These are phyloP conservation scores for Proliferodiscus dingleyae DNA, from an alignment of 2,329 filamentous ascomycete genomes.

Conservation along the genomic window DNA sequence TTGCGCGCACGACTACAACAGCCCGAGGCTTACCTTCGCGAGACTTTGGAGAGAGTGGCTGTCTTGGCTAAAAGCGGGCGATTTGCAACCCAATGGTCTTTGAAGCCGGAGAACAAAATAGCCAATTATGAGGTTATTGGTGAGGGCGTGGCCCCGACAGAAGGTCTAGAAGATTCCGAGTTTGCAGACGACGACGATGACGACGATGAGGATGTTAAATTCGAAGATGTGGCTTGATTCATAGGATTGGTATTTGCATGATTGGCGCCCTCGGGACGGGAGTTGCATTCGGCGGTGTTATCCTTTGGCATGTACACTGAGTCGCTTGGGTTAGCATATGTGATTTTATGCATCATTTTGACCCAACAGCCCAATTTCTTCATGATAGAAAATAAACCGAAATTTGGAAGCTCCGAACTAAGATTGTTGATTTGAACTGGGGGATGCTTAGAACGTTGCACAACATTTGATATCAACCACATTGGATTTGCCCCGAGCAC, in stretches of 20 bases:
- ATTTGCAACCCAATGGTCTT: constrained; percentile 80
- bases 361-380: background rate
- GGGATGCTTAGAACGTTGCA: background rate
- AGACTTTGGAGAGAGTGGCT: constrained; percentile 77
- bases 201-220: constrained; percentile 65
- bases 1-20: constrained; percentile 74
- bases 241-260: constrained; percentile 1
- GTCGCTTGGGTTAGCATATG: background rate
- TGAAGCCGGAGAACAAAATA: constrained; percentile 65
- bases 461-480: background rate
- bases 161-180: constrained; percentile 42
- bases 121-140: constrained; percentile 49
- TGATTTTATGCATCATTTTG: background rate
- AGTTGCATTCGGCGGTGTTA: constrained; percentile 13
- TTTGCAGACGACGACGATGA: constrained; percentile 52
- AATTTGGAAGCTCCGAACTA: background rate
- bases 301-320: constrained; percentile 1
- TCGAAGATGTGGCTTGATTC: constrained; percentile 65
- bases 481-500: too few species aligned
- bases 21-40: constrained; percentile 88
- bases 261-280: constrained; percentile 7
- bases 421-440: background rate
- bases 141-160: constrained; percentile 44
- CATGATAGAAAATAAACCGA: background rate
- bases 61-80: constrained; percentile 75